A percentile compares a stretch with the other conserved stretches of the same genome.
Evolutionary conservation across 139 green algal species (phyloP).

Genomic region (Micractinium sp.): DNA sequence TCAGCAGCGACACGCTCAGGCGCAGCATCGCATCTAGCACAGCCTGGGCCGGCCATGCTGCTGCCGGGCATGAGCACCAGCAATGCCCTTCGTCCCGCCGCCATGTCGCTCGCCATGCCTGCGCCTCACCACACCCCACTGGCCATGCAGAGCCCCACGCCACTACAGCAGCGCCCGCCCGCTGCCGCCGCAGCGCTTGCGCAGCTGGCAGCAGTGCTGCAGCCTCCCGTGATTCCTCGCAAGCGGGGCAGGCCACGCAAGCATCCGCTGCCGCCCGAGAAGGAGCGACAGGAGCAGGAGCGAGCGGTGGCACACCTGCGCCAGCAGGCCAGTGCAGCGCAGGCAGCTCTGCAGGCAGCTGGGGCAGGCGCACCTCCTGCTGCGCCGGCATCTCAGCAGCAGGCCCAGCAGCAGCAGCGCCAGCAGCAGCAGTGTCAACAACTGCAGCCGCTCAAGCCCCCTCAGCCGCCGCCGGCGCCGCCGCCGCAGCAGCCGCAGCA

Average conservation of each 20-base stretch:
- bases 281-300: neutral
- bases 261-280: neutral
- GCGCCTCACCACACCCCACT: no score
- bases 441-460: neutral
- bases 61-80: neutral
- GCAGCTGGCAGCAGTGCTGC: neutral
- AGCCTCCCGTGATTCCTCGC: neutral
- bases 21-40: no score
- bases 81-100: no score
- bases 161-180: neutral
- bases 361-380: no score
- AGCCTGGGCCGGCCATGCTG: neutral
- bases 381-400: neutral
- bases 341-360: neutral
- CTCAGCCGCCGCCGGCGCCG: neutral
- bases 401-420: neutral
- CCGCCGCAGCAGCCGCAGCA: neutral
- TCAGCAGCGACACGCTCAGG: neutral
- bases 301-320: neutral
- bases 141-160: no score
- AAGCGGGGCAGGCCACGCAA: slow-evolving; percentile 6
- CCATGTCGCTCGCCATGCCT: neutral
- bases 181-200: neutral
- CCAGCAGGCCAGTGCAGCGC: no score
- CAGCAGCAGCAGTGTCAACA: neutral